Evolutionary conservation across 2,329 filamentous ascomycete genomes (phyloP).

Genomic region (Ophiostoma piceae): DNA sequence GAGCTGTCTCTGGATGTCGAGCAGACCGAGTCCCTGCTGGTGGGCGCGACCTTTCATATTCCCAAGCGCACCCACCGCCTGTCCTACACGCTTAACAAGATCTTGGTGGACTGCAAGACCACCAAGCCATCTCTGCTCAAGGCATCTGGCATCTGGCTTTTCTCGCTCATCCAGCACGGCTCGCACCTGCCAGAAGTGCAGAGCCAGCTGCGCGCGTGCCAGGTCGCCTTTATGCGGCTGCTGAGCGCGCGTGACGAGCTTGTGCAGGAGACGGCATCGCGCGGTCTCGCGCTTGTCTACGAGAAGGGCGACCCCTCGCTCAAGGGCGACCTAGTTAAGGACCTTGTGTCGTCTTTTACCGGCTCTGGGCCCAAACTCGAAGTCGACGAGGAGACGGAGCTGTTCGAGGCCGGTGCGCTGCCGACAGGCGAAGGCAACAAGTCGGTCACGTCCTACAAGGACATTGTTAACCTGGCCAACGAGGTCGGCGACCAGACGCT

Average conservation of each 20-base stretch:
- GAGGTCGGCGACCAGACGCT: conserved; percentile 93
- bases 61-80: conserved; percentile 41
- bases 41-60: conserved; percentile 31
- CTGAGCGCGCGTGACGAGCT: conserved; percentile 86
- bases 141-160: conserved; percentile 90
- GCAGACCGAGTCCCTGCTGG: not conserved
- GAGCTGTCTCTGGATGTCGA: conserved; percentile 72
- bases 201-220: conserved; percentile 67
- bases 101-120: conserved; percentile 70
- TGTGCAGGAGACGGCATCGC: conserved; percentile 89
- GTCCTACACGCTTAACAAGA: conserved; percentile 59
- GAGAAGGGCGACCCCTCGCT: conserved; percentile 79
- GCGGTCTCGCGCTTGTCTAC: conserved; percentile 87
- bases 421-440: conserved; percentile 78
- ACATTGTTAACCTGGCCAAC: conserved; percentile 91
- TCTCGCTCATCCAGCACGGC: conserved; percentile 86
- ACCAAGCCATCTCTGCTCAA: conserved; percentile 87
- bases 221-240: conserved; percentile 81
- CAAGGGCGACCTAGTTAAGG: conserved; percentile 76
- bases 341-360: conserved; percentile 84
- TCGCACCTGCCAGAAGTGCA: conserved; percentile 73
- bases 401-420: conserved; percentile 86
- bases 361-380: conserved; percentile 69
- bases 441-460: conserved; percentile 84
- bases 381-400: conserved; percentile 82